A percentile compares a stretch with the other conserved stretches of the same genome.
These are phyloP conservation scores for Cicer yamashitae DNA, from an alignment of 306 rosid species.

Conservation along the genomic window DNA sequence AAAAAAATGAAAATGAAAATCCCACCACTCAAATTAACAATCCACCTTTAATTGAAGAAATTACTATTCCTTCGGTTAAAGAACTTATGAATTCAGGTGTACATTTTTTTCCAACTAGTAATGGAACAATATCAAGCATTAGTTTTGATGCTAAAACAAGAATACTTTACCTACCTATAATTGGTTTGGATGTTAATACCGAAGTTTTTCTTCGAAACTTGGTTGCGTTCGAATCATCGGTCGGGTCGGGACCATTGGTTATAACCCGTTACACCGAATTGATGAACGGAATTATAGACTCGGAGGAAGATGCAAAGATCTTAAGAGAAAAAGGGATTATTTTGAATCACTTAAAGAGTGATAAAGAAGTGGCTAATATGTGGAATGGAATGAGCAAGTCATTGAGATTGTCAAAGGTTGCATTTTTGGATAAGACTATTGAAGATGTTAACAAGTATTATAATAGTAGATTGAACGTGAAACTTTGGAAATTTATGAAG, in stretches of 20 bases:
- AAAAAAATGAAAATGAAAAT: background rate
- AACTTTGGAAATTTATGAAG: conserved; percentile 54
- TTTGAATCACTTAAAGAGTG: conserved; percentile 72
- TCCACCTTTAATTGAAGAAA: background rate
- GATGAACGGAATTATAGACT: conserved; percentile 80
- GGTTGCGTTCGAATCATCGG: conserved; percentile 81
- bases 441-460: conserved; percentile 78
- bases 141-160: conserved; percentile 55
- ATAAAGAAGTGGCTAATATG: conserved; percentile 61
- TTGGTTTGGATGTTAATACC: conserved; percentile 62
- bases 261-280: conserved; percentile 71
- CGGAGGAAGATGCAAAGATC: conserved; percentile 65
- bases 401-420: conserved; percentile 64
- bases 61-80: background rate
- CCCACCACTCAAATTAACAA: background rate
- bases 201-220: conserved; percentile 69
- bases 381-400: conserved; percentile 87
- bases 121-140: conserved; percentile 57
- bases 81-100: conserved; percentile 46
- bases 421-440: conserved; percentile 69
- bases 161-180: conserved; percentile 61
- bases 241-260: conserved; percentile 64
- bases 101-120: conserved; percentile 47
- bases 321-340: conserved; percentile 63
- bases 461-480: conserved; percentile 65